These are phyloP conservation scores for Zygotorulaspora florentina DNA, from an alignment of 805 yeast genomes.

Conservation along the genomic window DNA sequence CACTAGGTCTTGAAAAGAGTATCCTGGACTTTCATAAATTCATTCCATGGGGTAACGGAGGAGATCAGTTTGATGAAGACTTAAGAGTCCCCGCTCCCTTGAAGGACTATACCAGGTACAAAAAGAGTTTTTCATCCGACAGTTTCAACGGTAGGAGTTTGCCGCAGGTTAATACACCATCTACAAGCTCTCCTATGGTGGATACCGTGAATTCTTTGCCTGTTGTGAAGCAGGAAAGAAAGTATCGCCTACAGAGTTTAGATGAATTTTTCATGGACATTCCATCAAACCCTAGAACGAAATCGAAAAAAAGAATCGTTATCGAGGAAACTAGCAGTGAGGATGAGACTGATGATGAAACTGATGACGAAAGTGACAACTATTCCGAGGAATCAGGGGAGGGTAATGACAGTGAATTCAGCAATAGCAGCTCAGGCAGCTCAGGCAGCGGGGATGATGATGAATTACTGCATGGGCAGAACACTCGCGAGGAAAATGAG, in stretches of 20 bases:
- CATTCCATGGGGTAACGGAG: slow-evolving; percentile 21
- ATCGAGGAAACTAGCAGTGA: slow-evolving; percentile 26
- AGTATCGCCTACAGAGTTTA: slow-evolving; percentile 65
- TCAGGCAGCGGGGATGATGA: neutral
- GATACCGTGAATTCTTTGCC: slow-evolving; percentile 7
- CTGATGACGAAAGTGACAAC: slow-evolving; percentile 22
- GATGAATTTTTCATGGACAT: slow-evolving; percentile 77
- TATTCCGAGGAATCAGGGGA: slow-evolving; percentile 4
- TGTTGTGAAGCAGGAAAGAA: slow-evolving; percentile 31
- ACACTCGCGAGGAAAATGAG: neutral
- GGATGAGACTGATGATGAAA: slow-evolving; percentile 33
- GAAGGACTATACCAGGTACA: slow-evolving; percentile 38
- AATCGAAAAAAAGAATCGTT: slow-evolving; percentile 14
- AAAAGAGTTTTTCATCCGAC: slow-evolving; percentile 33
- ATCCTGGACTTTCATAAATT: slow-evolving; percentile 9
- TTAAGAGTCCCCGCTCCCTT: slow-evolving; percentile 39
- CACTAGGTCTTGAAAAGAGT: slow-evolving; percentile 9
- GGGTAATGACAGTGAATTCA: slow-evolving; percentile 7
- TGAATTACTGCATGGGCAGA: neutral
- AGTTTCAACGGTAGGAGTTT: slow-evolving; percentile 12
- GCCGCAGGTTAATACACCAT: neutral
- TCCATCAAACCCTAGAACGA: slow-evolving; percentile 22
- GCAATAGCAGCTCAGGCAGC: neutral
- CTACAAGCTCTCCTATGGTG: slow-evolving; percentile 12
- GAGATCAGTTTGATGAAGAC: slow-evolving; percentile 15